Conservation (phyloP, 495 filamentous ascomycete genomes). For the Choiromyces venosus region DNA sequence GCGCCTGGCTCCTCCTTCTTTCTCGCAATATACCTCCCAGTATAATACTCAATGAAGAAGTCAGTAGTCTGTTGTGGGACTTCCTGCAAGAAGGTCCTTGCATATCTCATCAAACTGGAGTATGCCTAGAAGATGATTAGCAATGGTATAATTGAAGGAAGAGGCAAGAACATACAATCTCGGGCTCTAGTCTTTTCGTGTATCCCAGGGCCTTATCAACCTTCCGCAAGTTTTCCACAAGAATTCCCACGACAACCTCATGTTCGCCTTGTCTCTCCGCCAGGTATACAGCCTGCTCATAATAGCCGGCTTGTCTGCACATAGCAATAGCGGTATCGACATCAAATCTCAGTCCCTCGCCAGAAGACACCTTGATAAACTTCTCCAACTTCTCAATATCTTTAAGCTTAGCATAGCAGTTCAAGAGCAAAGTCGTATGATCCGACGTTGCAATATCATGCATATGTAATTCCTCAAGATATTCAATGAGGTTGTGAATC, state of each 20-base stretch:
- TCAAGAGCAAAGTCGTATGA: conserved; percentile 87
- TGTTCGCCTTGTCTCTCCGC: conserved; percentile 91
- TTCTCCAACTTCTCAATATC: conserved; percentile 91
- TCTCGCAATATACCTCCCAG: conserved; percentile 65
- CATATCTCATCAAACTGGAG: conserved; percentile 88
- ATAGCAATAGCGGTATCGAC: conserved; percentile 94
- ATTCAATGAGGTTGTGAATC: conserved; percentile 96
- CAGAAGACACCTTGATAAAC: conserved; percentile 76
- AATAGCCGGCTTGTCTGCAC: conserved; percentile 98
- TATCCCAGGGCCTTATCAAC: conserved; percentile 85
- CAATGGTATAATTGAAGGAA: background rate
- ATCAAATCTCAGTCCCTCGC: conserved; percentile 92
- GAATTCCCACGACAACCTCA: conserved; percentile 86
- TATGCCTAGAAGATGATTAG: conserved; percentile 59
- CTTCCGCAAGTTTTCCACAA: conserved; percentile 89
- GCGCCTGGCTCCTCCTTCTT: conserved; percentile 57
- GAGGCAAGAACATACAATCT: conserved; percentile 53
- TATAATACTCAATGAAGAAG: conserved; percentile 89
- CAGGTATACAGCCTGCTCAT: conserved; percentile 90
- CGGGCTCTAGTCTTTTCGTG: conserved; percentile 81
- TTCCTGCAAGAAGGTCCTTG: conserved; percentile 78
- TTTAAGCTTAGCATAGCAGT: conserved; percentile 96
- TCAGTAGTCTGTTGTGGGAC: conserved; percentile 73
- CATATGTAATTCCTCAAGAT: conserved; percentile 92
- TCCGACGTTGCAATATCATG: conserved; percentile 91